Base-by-base conservation (phyloP, 306 rosid species). In the Quercus aquifolioides region DNA sequence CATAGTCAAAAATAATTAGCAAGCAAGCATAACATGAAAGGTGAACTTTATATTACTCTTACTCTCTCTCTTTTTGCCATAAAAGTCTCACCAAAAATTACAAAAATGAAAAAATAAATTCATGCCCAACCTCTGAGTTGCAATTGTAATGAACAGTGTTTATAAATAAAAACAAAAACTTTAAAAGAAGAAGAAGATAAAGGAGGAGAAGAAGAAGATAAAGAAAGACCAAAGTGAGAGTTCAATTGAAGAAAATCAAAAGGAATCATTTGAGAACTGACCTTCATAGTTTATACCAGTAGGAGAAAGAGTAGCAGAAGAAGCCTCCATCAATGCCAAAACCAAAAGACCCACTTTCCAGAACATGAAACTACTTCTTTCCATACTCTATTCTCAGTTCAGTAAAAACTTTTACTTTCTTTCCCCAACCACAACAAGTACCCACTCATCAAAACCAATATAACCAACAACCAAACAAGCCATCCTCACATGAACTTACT, bases 231-330 rank as follows among this genome's bases (percentile, higher is more conserved):
- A 59, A 46, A n/a, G 54, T 49, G 54, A 49, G 1, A 10, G 72
- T 8, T 68, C 7, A n/a, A 9, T 1, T 3, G 9, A 68, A 68
- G 26, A 68, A 1, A 68, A 68, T 35, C 26, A n/a, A 28, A 23
- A 59, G 13, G 23, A 59, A 59, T 59, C 30, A 5, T 23, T 26
- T 20, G 72, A 68, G 72, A 76, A 84, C 77, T 74, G 73, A 96
- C 99, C 99, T 96, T 96, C 99, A 67, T 82, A 96, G 84, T 96
- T 96, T 55, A 96, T 88, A 78, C 99, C 99, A 82, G 97, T 83
- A 78, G 99, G 99, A 79, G 99, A 96, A 74, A 96, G 91, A 55
- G 93, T 86, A 74, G 97, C 98, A 81, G 88, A 90, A 86, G 94
- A 84, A 84, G 87, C 59, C 60, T 86, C 86, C 69, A 86, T 52